Conservation (phyloP, 345 rosid genomes). For the Populus simonii region DNA sequence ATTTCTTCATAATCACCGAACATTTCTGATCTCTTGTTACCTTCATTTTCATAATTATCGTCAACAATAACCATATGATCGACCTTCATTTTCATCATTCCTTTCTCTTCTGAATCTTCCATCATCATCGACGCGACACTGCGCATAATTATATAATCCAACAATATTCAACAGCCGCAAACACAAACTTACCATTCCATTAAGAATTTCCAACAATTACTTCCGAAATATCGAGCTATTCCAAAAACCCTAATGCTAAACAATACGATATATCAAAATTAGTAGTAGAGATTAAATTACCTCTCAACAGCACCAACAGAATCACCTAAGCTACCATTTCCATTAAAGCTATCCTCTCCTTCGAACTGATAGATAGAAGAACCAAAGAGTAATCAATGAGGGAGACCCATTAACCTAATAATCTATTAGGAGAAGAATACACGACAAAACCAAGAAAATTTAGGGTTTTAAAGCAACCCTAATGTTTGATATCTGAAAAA, state of each 20-base stretch:
- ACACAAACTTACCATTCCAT: conserved; percentile 26
- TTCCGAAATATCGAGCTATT: conserved; percentile 12
- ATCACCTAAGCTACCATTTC: conserved; percentile 65
- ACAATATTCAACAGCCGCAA: not conserved
- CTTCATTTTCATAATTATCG: conserved; percentile 30
- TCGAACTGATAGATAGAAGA: conserved; percentile 36
- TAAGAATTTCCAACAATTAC: conserved; percentile 37
- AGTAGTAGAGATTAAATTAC: conserved; percentile 34
- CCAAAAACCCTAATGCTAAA: conserved; percentile 50
- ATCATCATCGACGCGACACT: conserved; percentile 48
- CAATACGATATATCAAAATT: conserved; percentile 18
- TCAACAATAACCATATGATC: conserved; percentile 29
- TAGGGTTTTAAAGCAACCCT: conserved; percentile 61
- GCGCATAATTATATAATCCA: conserved; percentile 11
- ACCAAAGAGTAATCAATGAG: conserved; percentile 31
- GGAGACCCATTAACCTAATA: conserved; percentile 62
- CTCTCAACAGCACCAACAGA: conserved; percentile 56
- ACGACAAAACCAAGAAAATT: conserved; percentile 38
- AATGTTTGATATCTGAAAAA: conserved; percentile 29
- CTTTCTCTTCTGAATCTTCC: conserved; percentile 22
- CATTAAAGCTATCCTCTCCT: conserved; percentile 51
- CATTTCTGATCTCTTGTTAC: conserved; percentile 1
- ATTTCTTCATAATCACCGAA: conserved; percentile 15
- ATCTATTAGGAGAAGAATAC: conserved; percentile 20
- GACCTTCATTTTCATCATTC: conserved; percentile 22